These are phyloP conservation scores for Linnemannia exigua DNA, from an alignment of 192 early-diverging fungal species.

Conservation along the genomic window DNA sequence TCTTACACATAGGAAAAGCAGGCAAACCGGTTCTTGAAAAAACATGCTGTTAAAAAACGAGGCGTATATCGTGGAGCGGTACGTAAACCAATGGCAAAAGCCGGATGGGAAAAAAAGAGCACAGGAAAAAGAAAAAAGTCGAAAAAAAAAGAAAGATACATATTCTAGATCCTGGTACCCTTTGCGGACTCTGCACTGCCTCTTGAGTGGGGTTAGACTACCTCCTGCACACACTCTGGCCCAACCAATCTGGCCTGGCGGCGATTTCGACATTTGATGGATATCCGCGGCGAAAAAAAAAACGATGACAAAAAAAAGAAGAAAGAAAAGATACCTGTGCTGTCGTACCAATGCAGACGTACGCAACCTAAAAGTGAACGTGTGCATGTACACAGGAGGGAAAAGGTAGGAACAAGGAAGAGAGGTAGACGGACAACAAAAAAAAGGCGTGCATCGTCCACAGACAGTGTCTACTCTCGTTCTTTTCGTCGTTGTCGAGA, in stretches of 20 bases:
- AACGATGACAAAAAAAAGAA: neutral
- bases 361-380: neutral
- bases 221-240: too few relatives aligned
- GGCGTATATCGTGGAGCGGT: neutral
- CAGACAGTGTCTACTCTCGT: too few relatives aligned
- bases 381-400: neutral
- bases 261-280: neutral
- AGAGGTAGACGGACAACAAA: neutral
- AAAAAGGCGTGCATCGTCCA: too few relatives aligned
- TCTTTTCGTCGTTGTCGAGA: too few relatives aligned
- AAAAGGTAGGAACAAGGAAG: neutral
- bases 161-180: neutral
- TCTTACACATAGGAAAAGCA: neutral
- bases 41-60: conserved; percentile 8
- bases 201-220: neutral
- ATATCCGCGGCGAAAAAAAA: neutral
- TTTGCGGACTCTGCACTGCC: conserved; percentile 1
- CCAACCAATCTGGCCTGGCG: neutral
- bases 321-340: conserved; percentile 3
- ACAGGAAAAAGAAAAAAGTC: neutral
- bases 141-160: neutral
- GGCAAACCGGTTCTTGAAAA: neutral
- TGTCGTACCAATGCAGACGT: neutral
- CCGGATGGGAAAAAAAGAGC: conserved; percentile 3
- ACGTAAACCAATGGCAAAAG: neutral